These are phyloP conservation scores for Globisporangium megalacanthum DNA, from an alignment of 352 stramenopile species.

Conservation along the genomic window DNA sequence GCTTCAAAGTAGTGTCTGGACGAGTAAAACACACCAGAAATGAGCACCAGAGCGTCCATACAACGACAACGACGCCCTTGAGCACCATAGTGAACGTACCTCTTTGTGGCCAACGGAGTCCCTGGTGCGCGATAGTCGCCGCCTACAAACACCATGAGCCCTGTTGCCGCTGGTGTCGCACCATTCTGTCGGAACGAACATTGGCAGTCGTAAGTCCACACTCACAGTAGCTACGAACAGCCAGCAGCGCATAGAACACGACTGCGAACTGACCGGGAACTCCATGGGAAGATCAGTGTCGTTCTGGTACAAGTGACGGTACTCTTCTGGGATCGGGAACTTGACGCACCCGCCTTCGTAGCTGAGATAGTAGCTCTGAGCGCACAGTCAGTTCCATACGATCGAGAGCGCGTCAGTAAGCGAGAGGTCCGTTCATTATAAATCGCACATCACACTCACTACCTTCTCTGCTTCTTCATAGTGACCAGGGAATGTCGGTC, in stretches of 20 bases:
- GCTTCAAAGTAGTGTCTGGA: slow-evolving; percentile 71
- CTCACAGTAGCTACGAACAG: not conserved
- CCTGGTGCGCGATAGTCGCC: slow-evolving; percentile 33
- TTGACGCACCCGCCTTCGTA: slow-evolving; percentile 70
- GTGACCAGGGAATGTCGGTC: slow-evolving; percentile 74
- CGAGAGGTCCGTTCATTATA: not conserved
- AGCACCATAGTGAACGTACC: slow-evolving; percentile 17
- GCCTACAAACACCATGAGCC: slow-evolving; percentile 64
- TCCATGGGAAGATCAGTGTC: slow-evolving; percentile 75
- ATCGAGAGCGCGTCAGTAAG: not conserved
- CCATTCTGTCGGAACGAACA: slow-evolving; percentile 41
- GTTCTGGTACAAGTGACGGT: slow-evolving; percentile 65
- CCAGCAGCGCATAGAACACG: not conserved
- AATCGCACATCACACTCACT: not conserved
- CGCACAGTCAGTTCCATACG: not conserved
- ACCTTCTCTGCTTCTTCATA: slow-evolving; percentile 69
- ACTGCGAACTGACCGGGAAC: slow-evolving; percentile 45
- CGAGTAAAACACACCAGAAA: not conserved
- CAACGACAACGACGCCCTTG: not conserved
- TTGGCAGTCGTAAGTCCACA: not conserved
- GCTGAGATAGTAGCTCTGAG: slow-evolving; percentile 61
- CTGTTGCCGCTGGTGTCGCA: slow-evolving; percentile 59
- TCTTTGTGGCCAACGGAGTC: slow-evolving; percentile 38
- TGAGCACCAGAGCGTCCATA: not conserved
- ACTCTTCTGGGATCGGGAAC: slow-evolving; percentile 76